Conservation (phyloP, 1,139 yeast genomes). For the Chernovozyma sophiae-reginae region DNA sequence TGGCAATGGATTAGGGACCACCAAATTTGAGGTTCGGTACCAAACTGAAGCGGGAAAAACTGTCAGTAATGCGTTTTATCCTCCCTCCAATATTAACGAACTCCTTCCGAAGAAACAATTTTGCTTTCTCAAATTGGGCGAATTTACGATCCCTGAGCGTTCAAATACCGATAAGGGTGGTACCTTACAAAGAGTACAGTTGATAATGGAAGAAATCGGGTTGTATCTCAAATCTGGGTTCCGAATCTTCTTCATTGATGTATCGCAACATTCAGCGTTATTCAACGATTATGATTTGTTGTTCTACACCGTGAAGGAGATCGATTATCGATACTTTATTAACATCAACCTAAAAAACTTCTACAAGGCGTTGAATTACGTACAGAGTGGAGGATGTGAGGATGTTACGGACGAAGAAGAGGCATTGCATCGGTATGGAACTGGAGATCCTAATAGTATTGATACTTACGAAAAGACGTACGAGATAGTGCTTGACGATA, state of each 20-base stretch:
- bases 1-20: conserved; percentile 57
- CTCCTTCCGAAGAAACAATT: conserved; percentile 52
- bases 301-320: conserved; percentile 39
- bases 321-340: conserved; percentile 39
- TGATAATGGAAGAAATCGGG: conserved; percentile 61
- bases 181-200: conserved; percentile 31
- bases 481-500: not conserved
- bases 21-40: conserved; percentile 46
- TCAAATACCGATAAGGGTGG: too few species aligned
- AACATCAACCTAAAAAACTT: conserved; percentile 41
- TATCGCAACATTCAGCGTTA: conserved; percentile 41
- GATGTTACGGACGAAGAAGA: not conserved
- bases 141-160: conserved; percentile 30
- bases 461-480: conserved; percentile 4
- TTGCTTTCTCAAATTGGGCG: conserved; percentile 51
- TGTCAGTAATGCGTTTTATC: conserved; percentile 40
- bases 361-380: conserved; percentile 36
- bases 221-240: conserved; percentile 53
- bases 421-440: conserved; percentile 1
- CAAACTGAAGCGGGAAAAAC: conserved; percentile 18
- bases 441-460: conserved; percentile 4
- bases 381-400: conserved; percentile 8
- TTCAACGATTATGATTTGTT: conserved; percentile 43
- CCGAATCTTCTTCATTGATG: conserved; percentile 54
- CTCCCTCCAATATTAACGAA: conserved; percentile 56